Evolutionary conservation across 2,329 filamentous ascomycete species (phyloP).

Genomic region (Aspergillus clavatus): DNA sequence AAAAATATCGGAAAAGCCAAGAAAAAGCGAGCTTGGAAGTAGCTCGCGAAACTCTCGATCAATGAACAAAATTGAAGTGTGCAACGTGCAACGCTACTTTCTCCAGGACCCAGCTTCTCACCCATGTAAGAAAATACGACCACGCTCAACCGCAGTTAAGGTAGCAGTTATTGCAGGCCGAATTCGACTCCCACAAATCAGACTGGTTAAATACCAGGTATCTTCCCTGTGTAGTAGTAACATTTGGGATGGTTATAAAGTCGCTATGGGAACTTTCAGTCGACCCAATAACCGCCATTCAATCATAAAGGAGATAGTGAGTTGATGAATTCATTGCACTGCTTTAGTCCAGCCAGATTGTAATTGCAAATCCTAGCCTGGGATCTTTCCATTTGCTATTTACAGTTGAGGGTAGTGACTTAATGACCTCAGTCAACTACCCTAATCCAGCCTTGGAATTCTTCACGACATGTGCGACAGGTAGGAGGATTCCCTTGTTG

Average conservation of each 20-base stretch:
- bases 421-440: conserved; percentile 24
- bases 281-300: too few species aligned
- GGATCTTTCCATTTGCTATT: too few species aligned
- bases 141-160: conserved; percentile 59
- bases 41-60: conserved; percentile 29
- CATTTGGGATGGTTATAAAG: too few species aligned
- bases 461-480: conserved; percentile 83
- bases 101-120: conserved; percentile 68
- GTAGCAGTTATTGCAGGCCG: too few species aligned
- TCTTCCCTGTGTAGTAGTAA: too few species aligned
- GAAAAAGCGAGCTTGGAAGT: conserved; percentile 49
- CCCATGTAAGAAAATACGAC: conserved; percentile 61
- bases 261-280: too few species aligned
- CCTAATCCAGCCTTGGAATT: conserved; percentile 78
- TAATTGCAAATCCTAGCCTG: too few species aligned
- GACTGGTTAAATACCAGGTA: too few species aligned
- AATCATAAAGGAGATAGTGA: too few species aligned
- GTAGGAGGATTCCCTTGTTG: conserved; percentile 83
- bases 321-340: too few species aligned
- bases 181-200: too few species aligned
- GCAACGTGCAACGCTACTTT: conserved; percentile 74
- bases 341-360: too few species aligned
- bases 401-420: neutral
- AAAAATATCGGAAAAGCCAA: conserved; percentile 49
- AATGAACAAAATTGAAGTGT: conserved; percentile 57